Conservation (phyloP, 768 basidiomycete genomes). For the Hysterangium stoloniferum region DNA sequence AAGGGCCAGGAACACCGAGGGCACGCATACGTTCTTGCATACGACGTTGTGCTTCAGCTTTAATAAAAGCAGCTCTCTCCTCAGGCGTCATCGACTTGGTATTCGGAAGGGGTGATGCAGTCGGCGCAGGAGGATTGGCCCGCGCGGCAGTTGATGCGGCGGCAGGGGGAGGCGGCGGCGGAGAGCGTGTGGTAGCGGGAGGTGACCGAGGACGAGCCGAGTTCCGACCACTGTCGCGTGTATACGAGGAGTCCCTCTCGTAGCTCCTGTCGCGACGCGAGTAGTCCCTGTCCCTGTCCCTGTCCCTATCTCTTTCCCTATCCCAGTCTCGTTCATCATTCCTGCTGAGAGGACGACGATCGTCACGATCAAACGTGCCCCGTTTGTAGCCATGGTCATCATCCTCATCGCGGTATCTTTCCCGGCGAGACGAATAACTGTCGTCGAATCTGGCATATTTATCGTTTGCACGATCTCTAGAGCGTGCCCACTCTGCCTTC, state of each 20-base stretch:
- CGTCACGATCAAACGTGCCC: conserved; percentile 33
- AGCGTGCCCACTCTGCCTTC: conserved; percentile 67
- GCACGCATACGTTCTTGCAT: conserved; percentile 81
- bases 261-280: conserved; percentile 33
- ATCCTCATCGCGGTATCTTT: conserved; percentile 41
- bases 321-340: conserved; percentile 30
- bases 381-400: conserved; percentile 20
- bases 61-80: conserved; percentile 71
- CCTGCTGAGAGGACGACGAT: conserved; percentile 33
- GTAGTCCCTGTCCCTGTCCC: conserved; percentile 32
- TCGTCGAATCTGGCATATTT: conserved; percentile 45
- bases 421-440: conserved; percentile 14
- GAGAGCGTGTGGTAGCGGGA: conserved; percentile 33
- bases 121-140: conserved; percentile 17
- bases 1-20: conserved; percentile 58
- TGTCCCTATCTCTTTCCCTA: conserved; percentile 24
- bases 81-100: conserved; percentile 75
- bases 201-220: conserved; percentile 25
- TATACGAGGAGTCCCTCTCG: conserved; percentile 19
- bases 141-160: conserved; percentile 39
- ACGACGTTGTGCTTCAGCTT: conserved; percentile 71
- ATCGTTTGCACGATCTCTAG: conserved; percentile 80
- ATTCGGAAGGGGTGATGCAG: conserved; percentile 48
- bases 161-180: conserved; percentile 41
- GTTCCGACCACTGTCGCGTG: conserved; percentile 23